Base-by-base conservation (phyloP, 2,329 filamentous ascomycete genomes). In the Metarhizium robertsii region DNA sequence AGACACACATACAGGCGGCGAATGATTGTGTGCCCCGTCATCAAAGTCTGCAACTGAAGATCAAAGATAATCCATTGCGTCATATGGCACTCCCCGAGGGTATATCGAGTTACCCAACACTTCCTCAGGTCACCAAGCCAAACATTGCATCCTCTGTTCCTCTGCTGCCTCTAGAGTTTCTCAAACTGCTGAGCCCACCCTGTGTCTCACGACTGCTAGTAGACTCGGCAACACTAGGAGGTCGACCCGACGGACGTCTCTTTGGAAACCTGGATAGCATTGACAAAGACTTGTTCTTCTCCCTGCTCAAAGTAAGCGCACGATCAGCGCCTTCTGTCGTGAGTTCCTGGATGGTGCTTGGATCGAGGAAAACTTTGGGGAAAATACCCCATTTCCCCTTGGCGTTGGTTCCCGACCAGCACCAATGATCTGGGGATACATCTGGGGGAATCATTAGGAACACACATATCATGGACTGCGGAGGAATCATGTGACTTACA, bases 371-470 rank as follows among this genome's bases (percentile, higher is more conserved):
- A 3, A 72, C 73, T 58, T 74, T 71, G 16, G 77, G 78, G 63
- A 82, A 81, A 52, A 81, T 71, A 30, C 79, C 79, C 68, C 72
- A 75, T 65, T 75, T 78, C 4, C 78, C 78, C 57, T 76, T 79
- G 42, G 74, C 61, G 56, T 79, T 81, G 16, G 69, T 76, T 2
- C 79, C 79, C 0, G 74, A 75, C 79, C 79, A 82, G 64, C 78
- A 82, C 79, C 79, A 82, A 57, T 79, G 75, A 13, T 76, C 74
- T 25, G 70, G 66, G 55, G 76, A 71, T 2, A 70, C 60, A 72
- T 73, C 76, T 78, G 25, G 36, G 16, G 5, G 8, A 30, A 4
- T 2, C 18, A 54, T 61, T 48, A 60, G 48, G 10, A 34, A 34
- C 32, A 11, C 10, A 34, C 32, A 8, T 34, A 11, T 34, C 32